These are phyloP conservation scores for Nitzschia sp. DNA, from an alignment of 108 stramenopile species.

Conservation along the genomic window DNA sequence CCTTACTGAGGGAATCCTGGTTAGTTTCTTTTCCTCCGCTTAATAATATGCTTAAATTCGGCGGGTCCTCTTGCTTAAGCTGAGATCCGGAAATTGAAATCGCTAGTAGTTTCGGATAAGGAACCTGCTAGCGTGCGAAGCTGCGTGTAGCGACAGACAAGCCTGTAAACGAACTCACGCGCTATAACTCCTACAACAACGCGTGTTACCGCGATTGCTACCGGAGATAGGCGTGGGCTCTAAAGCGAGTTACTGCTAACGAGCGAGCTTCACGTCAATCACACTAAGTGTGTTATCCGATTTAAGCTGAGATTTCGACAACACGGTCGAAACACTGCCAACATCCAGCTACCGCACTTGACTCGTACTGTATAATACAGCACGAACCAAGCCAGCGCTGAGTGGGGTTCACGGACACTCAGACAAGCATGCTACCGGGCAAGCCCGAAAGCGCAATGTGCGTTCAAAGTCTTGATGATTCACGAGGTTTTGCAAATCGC, in stretches of 20 bases:
- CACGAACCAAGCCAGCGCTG: constrained; percentile 39
- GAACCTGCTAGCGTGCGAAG: not conserved
- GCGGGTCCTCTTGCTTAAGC: constrained; percentile 90
- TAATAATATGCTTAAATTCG: constrained; percentile 98
- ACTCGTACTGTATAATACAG: not conserved
- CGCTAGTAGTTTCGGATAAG: no score
- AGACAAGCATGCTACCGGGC: constrained; percentile 87
- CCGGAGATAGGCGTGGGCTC: constrained; percentile 11
- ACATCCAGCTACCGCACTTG: constrained; percentile 40
- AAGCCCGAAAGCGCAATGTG: constrained; percentile 90
- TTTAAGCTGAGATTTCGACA: not conserved
- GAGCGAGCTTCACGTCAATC: not conserved
- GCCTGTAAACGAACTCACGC: no score
- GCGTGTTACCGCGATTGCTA: constrained; percentile 1
- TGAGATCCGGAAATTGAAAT: constrained; percentile 55
- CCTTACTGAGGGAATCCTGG: constrained; percentile 94
- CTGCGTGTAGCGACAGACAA: no score
- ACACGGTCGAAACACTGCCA: constrained; percentile 25
- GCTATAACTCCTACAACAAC: constrained; percentile 7
- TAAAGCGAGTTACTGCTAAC: not conserved
- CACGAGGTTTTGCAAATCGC: constrained; percentile 95
- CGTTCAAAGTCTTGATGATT: constrained; percentile 96
- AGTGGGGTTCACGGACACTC: constrained; percentile 87
- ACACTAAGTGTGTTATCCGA: not conserved
- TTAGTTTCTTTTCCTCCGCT: constrained; percentile 97